phyloP scores from a whole-genome alignment of 1,139 yeast species.

The Yamadazyma pseudoaaseri region DNA sequence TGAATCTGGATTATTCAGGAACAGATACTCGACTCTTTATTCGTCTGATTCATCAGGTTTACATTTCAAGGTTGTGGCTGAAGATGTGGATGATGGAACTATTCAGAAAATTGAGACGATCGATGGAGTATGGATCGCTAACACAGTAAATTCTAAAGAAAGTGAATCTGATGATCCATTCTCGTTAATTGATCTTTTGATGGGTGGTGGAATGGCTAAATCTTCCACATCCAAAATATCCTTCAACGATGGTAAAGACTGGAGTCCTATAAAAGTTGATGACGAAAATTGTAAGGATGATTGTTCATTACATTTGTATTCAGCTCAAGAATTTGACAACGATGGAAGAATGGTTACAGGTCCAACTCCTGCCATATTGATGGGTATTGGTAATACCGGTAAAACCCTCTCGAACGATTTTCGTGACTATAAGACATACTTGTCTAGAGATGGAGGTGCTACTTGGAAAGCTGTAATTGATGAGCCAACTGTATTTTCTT shows the following conservation, averaged over 20 bases:
- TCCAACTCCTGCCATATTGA: slow-evolving; percentile 70
- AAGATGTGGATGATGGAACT: slow-evolving; percentile 41
- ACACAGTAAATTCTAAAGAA: slow-evolving; percentile 26
- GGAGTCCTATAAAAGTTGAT: slow-evolving; percentile 51
- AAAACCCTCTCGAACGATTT: slow-evolving; percentile 22
- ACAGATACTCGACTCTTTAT: slow-evolving; percentile 41
- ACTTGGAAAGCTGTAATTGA: slow-evolving; percentile 63
- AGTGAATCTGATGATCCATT: slow-evolving; percentile 17
- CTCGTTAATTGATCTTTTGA: slow-evolving; percentile 25
- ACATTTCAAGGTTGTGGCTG: slow-evolving; percentile 47
- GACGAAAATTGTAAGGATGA: slow-evolving; percentile 44
- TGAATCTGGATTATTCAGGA: slow-evolving; percentile 15
- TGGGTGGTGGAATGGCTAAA: slow-evolving; percentile 23
- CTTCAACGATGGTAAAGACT: slow-evolving; percentile 63
- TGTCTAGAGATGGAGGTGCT: slow-evolving; percentile 78
- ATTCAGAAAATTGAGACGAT: slow-evolving; percentile 56
- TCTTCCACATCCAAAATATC: slow-evolving; percentile 38
- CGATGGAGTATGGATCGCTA: slow-evolving; percentile 73
- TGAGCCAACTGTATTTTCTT: slow-evolving; percentile 56
- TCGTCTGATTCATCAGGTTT: slow-evolving; percentile 66
- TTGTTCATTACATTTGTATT: slow-evolving; percentile 59
- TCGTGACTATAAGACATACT: slow-evolving; percentile 45
- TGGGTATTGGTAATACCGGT: slow-evolving; percentile 61
- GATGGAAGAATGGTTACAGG: slow-evolving; percentile 57
- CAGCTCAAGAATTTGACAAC: slow-evolving; percentile 51